Evolutionary conservation across 371 early-diverging fungal species (phyloP).

Genomic region (Mucor mucedo): DNA sequence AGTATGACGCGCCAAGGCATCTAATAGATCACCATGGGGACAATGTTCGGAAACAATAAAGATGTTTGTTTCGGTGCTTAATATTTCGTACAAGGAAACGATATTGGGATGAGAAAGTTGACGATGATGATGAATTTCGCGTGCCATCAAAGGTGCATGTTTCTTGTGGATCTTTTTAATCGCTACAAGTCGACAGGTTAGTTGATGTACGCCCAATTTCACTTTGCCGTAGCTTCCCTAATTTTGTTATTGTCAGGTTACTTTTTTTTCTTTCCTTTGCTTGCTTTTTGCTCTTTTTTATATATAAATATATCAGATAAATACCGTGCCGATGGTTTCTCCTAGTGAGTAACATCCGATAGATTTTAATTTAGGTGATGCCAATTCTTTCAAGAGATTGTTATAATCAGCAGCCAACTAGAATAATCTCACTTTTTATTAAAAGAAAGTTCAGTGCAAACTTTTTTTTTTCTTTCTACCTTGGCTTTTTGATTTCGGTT

Average conservation of each 20-base stretch:
- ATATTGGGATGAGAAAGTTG: constrained; percentile 83
- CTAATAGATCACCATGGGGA: constrained; percentile 77
- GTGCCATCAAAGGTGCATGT: constrained; percentile 73
- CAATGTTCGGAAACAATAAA: constrained; percentile 84
- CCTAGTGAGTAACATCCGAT: constrained; percentile 58
- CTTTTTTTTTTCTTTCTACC: constrained; percentile 17
- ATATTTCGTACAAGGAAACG: constrained; percentile 84
- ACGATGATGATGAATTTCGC: constrained; percentile 88
- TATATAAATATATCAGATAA: neutral
- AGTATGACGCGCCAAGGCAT: constrained; percentile 62
- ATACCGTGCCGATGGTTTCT: constrained; percentile 46
- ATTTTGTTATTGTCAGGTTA: neutral
- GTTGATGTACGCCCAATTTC: constrained; percentile 70
- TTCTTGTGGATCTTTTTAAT: constrained; percentile 87
- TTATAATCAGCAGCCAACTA: constrained; percentile 54
- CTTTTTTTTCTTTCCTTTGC: neutral
- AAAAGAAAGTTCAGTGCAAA: neutral
- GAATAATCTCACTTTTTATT: constrained; percentile 10
- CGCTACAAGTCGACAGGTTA: constrained; percentile 83
- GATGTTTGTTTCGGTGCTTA: constrained; percentile 80
- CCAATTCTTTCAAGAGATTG: constrained; percentile 52
- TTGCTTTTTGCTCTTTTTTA: neutral
- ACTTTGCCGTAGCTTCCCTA: constrained; percentile 84
- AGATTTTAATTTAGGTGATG: constrained; percentile 44
- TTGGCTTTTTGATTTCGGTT: constrained; percentile 35